Evolutionary conservation across 345 rosid genomes (phyloP), one percentile per base, ranked within the genome.

Genomic region (Euphorbia lathyris): DNA sequence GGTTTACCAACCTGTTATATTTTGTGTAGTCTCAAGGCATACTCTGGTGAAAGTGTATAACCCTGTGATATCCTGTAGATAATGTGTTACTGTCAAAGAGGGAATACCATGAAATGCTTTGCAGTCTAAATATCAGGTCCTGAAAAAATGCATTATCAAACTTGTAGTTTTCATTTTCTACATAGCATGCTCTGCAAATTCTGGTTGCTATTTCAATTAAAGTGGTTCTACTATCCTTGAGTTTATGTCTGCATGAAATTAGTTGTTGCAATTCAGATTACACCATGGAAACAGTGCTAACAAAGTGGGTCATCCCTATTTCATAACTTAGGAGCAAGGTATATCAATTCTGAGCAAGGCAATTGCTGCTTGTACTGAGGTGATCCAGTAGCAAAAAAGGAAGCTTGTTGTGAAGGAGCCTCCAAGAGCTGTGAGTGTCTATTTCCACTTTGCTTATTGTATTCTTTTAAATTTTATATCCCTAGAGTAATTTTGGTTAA

Each of bases 321-420:
- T 61, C 59, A 29, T 55, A 52, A 42, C 56, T 65, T 87, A 95
- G 99, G 99, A 95, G 66, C 98, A 92, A 89, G 99, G 99, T 26
- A 84, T 95, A 80, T 82, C 86, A 66, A 76, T 81, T 78, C 91
- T 95, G 26, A 86, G 48, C 75, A 85, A 84, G 66, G 98, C 99
- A 23, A 92, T 95, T 61, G 42, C 61, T 59, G 98, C 87, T 52
- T 92, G 98, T 79, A 89, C 91, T 38, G 91, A 87, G 73, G 76
- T 87, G 30, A 90, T 95, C 26, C 96, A 87, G 74, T 63, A 74
- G 69, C 96, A 95, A n/a, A n/a, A n/a, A n/a, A n/a, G n/a, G n/a
- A n/a, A n/a, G n/a, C n/a, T n/a, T n/a, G n/a, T n/a, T n/a, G 90
- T 92, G 67, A 90, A 95, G 82, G 98, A 95, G 75, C 86, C 81